phyloP scores from a whole-genome alignment of 805 yeast genomes.

The Starmerella stigmatis region DNA sequence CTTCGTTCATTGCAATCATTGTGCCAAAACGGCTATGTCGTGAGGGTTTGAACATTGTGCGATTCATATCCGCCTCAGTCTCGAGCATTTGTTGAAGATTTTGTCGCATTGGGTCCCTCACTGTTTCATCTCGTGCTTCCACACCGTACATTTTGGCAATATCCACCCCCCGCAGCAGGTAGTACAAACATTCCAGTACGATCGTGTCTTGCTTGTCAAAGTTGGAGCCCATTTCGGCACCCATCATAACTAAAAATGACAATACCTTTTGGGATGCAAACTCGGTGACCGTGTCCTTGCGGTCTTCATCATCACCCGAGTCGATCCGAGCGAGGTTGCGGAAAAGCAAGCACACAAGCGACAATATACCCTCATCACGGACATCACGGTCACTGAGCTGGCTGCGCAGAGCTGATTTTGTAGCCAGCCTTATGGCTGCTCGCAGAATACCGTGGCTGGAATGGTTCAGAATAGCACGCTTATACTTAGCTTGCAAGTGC shows the following conservation, averaged over 20 bases:
- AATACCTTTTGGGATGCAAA: conserved; percentile 66
- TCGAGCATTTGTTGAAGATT: conserved; percentile 40
- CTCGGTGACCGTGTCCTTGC: conserved; percentile 47
- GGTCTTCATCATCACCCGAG: conserved; percentile 63
- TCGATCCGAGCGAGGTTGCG: conserved; percentile 72
- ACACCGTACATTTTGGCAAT: conserved; percentile 26
- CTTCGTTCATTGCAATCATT: conserved; percentile 57
- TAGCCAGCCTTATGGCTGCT: conserved; percentile 57
- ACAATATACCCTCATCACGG: conserved; percentile 61
- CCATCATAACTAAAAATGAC: conserved; percentile 57
- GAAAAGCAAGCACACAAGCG: conserved; percentile 60
- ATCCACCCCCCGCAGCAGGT: conserved; percentile 49
- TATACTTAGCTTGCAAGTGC: conserved; percentile 60
- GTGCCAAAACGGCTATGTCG: conserved; percentile 92
- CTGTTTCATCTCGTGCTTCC: conserved; percentile 14
- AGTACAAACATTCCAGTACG: conserved; percentile 59
- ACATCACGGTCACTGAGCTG: conserved; percentile 54
- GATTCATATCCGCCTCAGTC: conserved; percentile 49
- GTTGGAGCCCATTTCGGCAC: conserved; percentile 53
- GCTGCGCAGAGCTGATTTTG: conserved; percentile 26
- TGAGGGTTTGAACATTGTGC: conserved; percentile 39
- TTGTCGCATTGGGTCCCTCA: conserved; percentile 7
- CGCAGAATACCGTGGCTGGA: conserved; percentile 53
- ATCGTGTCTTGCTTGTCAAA: conserved; percentile 54
- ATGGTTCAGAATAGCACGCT: conserved; percentile 50